Base-by-base conservation (phyloP, 1,284 basidiomycete genomes). In the Fomitopsis schrenkii region DNA sequence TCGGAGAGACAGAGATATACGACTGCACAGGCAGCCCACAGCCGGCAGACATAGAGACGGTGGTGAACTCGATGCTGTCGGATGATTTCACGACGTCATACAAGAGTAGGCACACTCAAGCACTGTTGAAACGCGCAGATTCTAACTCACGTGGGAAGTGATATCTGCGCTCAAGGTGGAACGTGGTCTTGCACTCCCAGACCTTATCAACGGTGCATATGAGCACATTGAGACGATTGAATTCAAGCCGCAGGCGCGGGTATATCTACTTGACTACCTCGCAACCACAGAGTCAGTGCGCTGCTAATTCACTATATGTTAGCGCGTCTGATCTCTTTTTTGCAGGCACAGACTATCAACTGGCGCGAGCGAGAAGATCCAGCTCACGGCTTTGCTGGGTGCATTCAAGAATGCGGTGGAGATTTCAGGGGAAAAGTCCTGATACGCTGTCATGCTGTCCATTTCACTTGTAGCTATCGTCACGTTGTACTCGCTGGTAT, bases 11-110 rank as follows among this genome's bases (percentile, higher is more conserved):
- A 0, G 95, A 97, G 63, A 88, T 99, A 19, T 99, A 99, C 76
- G 93, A 91, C 65, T 99, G 97, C 72, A 99, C 97, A 0, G 97
- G 97, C 28, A 95, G 90, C 67, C 97, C 97, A 15, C 95, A 97
- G 72, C 97, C 97, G 0, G 83, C 85, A 30, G 97, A 99, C 74
- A 94, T 99, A 56, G 94, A 96, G 71, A 85, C 86, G 5, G 92
- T 99, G 35, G 92, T 99, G 40, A 90, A 95, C 67, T 94, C 91
- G 12, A 99, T 99, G 97, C 87, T 99, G 74, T 85, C 90, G 8
- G 95, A 98, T 68, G 97, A 98, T 69, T 99, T 99, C 69, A 95
- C 94, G 0, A 97, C 93, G 0, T 88, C 93, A 14, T 96, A 95
- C 72, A 85, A 89, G 66, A 87, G 95, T 97, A 67, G 66, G 88